These are phyloP conservation scores for Metroxylon sagu DNA, from an alignment of 176 grass and related monocot species.

Conservation along the genomic window DNA sequence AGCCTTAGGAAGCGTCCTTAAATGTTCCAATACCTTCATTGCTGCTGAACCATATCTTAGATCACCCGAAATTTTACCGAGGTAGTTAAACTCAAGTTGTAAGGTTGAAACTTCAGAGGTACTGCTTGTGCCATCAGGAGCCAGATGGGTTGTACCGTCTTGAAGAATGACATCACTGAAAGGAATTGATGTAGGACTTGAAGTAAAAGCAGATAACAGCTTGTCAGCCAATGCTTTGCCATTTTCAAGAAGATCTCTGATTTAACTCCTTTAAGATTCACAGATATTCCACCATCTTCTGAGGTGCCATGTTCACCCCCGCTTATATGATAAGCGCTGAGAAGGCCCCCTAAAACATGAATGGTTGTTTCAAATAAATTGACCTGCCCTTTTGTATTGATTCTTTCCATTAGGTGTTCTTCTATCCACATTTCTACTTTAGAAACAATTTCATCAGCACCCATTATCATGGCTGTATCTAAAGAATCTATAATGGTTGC, in stretches of 20 bases:
- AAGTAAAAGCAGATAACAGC: conserved; percentile 69
- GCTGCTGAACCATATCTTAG: conserved; percentile 62
- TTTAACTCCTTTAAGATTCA: conserved; percentile 40
- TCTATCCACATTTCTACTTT: conserved; percentile 90
- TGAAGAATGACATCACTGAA: conserved; percentile 87
- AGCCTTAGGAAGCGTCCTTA: conserved; percentile 70
- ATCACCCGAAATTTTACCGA: conserved; percentile 84
- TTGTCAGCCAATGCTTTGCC: conserved; percentile 67
- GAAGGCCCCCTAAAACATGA: conserved; percentile 90
- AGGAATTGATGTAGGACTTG: conserved; percentile 86
- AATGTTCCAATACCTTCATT: conserved; percentile 93
- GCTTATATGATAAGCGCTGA: conserved; percentile 94
- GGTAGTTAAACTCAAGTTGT: conserved; percentile 94
- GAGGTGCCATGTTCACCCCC: conserved; percentile 25
- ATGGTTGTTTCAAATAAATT: conserved; percentile 98
- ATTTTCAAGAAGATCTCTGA: conserved; percentile 62
- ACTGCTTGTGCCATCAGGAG: conserved; percentile 88
- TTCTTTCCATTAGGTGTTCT: conserved; percentile 61
- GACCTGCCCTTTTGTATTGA: conserved; percentile 80
- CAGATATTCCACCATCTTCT: conserved; percentile 41
- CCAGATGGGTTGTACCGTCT: conserved; percentile 61
- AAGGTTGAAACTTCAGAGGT: conserved; percentile 86
- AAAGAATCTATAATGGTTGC: conserved; percentile 85
- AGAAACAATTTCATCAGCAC: conserved; percentile 56
- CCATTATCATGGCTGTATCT: conserved; percentile 95